Percentiles rank a stretch among this genome's conserved stretches.
Evolutionary conservation across 116 monocot genomes (phyloP).

Genomic region (Iris pallida): DNA sequence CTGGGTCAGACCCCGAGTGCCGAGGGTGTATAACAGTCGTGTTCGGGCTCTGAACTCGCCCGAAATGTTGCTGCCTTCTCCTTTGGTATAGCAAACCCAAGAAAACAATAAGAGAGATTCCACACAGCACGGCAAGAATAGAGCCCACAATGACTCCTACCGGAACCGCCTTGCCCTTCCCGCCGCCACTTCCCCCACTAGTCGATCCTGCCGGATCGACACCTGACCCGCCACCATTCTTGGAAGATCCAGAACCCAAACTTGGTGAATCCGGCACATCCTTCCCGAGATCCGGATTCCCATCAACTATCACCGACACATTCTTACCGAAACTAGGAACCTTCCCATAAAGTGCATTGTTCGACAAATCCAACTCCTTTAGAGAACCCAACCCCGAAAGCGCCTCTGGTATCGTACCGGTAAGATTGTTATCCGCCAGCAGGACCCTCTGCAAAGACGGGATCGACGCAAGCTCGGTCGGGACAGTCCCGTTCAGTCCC

Average conservation of each 20-base stretch:
- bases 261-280: slow-evolving; percentile 9
- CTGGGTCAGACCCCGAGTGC: slow-evolving; percentile 19
- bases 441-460: slow-evolving; percentile 48
- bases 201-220: neutral
- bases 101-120: slow-evolving; percentile 2
- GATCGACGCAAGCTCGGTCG: slow-evolving; percentile 44
- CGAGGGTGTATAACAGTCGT: slow-evolving; percentile 15
- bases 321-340: slow-evolving; percentile 23
- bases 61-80: slow-evolving; percentile 16
- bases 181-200: neutral
- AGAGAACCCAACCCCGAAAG: slow-evolving; percentile 30
- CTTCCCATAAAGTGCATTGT: slow-evolving; percentile 36
- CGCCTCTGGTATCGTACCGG: slow-evolving; percentile 47
- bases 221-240: neutral
- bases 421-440: slow-evolving; percentile 54
- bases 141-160: slow-evolving; percentile 10
- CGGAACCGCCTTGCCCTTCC: slow-evolving; percentile 5
- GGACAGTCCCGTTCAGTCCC: slow-evolving; percentile 63
- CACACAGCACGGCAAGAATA: neutral
- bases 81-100: slow-evolving; percentile 8
- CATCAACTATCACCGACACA: slow-evolving; percentile 18
- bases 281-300: slow-evolving; percentile 22
- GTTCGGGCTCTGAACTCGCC: slow-evolving; percentile 23
- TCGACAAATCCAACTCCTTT: slow-evolving; percentile 23
- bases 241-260: neutral